Base-by-base conservation (phyloP, 306 rosid genomes). In the Canavalia ensiformis region DNA sequence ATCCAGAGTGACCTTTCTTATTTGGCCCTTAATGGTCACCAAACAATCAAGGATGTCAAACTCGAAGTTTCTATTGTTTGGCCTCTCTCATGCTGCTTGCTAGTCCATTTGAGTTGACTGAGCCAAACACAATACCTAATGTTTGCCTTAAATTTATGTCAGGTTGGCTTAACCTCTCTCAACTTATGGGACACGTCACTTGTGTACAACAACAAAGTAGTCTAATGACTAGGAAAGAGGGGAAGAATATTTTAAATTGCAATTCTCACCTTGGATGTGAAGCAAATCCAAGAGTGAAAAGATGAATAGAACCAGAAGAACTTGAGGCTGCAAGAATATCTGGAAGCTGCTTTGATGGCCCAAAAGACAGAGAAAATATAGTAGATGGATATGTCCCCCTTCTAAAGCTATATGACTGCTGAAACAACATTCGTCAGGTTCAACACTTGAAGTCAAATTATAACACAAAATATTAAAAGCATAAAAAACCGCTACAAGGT, bases 251-350 rank as follows among this genome's bases (percentile, higher is more conserved):
- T 34, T 66, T 33, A 66, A 76, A 75, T 80, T 57, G 68, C 52
- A 80, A 64, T 79, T 79, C 85, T 89, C 71, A 90, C 99, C 97
- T 89, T 80, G 89, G 94, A 75, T 67, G 77, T 62, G 89, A 78
- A 69, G 90, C 89, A 77, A 90, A 88, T 78, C 91, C 94, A 65
- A 95, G 90, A 67, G 91, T 85, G 86, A 95, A 95, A 76, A 91
- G 85, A 88, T 95, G 99, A 82, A 93, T 80, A 81, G 99, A 95
- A 76, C 99, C 99, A 47, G 99, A 90, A 67, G 94, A 92, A 89
- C 99, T 91, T 72, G 93, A 86, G 79, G 95, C 95, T 84, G 92
- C 94, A 58, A 95, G 97, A 82, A 95, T 87, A 82, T 93, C 93
- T 10, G 99, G 99, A 83, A 93, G 87, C 82, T 85, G 89, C 83